Evolutionary conservation across 164 flowering plant species (phyloP).

Genomic region (Kalanchoe fedtschenkoi): DNA sequence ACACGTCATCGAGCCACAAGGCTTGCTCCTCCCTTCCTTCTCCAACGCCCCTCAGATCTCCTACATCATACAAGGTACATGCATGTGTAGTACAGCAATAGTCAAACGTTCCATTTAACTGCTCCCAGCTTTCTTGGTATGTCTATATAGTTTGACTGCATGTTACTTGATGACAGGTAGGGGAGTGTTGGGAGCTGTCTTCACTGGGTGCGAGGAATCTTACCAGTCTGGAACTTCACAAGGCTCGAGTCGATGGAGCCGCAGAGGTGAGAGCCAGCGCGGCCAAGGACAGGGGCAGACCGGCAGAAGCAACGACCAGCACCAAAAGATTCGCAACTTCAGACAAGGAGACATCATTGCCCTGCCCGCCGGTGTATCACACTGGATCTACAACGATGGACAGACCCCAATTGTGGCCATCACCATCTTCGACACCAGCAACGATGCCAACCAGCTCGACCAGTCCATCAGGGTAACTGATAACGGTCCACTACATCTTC

Average conservation of each 20-base stretch:
- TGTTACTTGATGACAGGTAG: no score
- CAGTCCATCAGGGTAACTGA: slow-evolving; percentile 31
- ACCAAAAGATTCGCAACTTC: slow-evolving; percentile 49
- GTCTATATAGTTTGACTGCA: no score
- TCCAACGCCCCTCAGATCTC: no score
- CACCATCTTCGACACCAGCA: slow-evolving; percentile 35
- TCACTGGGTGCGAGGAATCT: no score
- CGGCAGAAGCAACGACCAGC: slow-evolving; percentile 22
- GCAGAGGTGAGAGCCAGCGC: background rate
- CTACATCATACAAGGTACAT: no score
- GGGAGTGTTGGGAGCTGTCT: no score
- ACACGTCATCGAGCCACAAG: slow-evolving; percentile 15
- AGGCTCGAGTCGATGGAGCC: slow-evolving; percentile 3
- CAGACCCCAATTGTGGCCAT: slow-evolving; percentile 29
- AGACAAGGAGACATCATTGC: slow-evolving; percentile 45
- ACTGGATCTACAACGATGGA: slow-evolving; percentile 53
- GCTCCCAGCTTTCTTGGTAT: no score
- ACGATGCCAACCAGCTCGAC: slow-evolving; percentile 55
- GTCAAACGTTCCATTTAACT: no score
- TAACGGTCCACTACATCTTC: background rate
- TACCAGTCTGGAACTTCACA: slow-evolving; percentile 18
- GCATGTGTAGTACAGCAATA: no score
- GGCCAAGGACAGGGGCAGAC: background rate
- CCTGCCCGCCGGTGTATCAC: slow-evolving; percentile 45
- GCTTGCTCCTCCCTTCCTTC: slow-evolving; percentile 31